Base-by-base conservation (phyloP, 2,329 filamentous ascomycete genomes). In the Cryphonectria japonica region DNA sequence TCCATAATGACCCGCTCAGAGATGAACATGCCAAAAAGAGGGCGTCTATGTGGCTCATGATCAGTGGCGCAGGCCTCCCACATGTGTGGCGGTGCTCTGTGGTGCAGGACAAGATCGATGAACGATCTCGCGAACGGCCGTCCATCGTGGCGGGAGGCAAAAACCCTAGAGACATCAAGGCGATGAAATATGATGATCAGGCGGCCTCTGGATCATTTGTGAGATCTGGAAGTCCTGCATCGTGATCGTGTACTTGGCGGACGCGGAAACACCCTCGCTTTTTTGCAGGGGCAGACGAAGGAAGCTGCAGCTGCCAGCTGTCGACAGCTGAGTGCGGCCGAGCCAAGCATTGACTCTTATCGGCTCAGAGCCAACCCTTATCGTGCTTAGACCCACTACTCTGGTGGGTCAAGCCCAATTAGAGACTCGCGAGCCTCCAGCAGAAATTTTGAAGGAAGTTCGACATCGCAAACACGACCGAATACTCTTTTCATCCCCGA, bases 41-140 rank as follows among this genome's bases (percentile, higher is more conserved):
- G 19, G 43, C 22, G 7, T 29, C 29, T 19, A 9, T 61, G 69
- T 68, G 65, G 69, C 69, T 32, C 34, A 67, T 66, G 64, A 34
- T 3, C 0, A 68, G 69, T 71, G 69, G 66, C 69, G 37, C 66
- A 68, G 66, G 8, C 26, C 64, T 70, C 41, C 46, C 46, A n/a
- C 46, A 2, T 32, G 13, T 41, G 61, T 65, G 41, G 63, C 41
- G 43, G 63, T 65, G 61, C 37, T 39, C 2, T 39, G 3, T 39
- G 9, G 8, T 39, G 37, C 37, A 39, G 37, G 37, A 39, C 37
- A 39, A 39, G 11, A 13, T 22, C 22, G 60, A 63, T 50, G 7
- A n/a, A 22, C 46, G 8, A n/a, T 11, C 22, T 19, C 46, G 46
- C 19, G 8, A 50, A 50, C 11, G 22, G 46, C 46, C 8, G 46